Evolutionary conservation across 768 basidiomycete genomes (phyloP).

Genomic region (Leccinum subtestaceum): DNA sequence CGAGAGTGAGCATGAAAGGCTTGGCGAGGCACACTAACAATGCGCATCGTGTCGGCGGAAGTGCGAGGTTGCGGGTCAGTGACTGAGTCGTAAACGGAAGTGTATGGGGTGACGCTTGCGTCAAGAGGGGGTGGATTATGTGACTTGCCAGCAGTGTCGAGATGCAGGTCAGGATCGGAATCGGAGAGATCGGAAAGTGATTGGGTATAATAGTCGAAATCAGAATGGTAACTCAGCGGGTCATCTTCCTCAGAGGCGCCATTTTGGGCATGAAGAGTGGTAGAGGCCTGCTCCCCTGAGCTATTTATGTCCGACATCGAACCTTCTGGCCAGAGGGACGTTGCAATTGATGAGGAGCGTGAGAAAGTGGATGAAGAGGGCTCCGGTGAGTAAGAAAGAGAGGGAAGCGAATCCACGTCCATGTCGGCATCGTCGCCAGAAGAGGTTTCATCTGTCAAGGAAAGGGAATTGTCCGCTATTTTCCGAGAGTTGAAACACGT

Average conservation of each 20-base stretch:
- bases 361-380: constrained; percentile 39
- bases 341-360: constrained; percentile 41
- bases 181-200: constrained; percentile 31
- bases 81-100: constrained; percentile 21
- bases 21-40: background rate
- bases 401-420: constrained; percentile 34
- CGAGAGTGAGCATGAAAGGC: background rate
- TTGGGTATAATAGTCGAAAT: constrained; percentile 37
- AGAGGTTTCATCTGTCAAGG: constrained; percentile 20
- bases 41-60: constrained; percentile 37
- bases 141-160: constrained; percentile 1
- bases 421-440: constrained; percentile 27
- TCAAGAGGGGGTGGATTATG: constrained; percentile 11
- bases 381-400: constrained; percentile 33
- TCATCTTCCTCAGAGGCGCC: constrained; percentile 26
- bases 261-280: constrained; percentile 2
- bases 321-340: constrained; percentile 29
- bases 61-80: constrained; percentile 42
- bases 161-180: constrained; percentile 24
- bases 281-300: constrained; percentile 6
- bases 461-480: constrained; percentile 6
- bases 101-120: constrained; percentile 16
- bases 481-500: constrained; percentile 9
- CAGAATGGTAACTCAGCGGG: constrained; percentile 35
- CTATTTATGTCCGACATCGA: constrained; percentile 18